Base-by-base conservation (phyloP, 257 asterid genomes). In the Buddleja alternifolia region DNA sequence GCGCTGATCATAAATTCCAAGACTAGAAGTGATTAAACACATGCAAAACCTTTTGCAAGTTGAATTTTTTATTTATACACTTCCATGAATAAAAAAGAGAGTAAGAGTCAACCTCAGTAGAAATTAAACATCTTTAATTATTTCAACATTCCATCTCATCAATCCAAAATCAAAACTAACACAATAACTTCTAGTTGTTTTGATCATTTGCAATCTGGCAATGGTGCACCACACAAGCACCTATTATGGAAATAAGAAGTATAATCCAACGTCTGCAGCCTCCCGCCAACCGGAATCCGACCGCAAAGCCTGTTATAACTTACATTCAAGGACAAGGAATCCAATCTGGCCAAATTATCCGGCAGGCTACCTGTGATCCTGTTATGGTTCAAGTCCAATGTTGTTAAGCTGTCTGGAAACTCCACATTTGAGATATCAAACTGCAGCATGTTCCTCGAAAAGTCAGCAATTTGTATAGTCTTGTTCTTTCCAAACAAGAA, bases 381-480 rank as follows among this genome's bases (percentile, higher is more conserved):
- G 70, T 88, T 90, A 15, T 86, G 94, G 57, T 75, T 83, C 84
- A 86, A 41, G n/a, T 85, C 90, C 72, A 90, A 40, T 7, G 6
- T 3, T 1, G 10, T n/a, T 73, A 90, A 70, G 50, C 56, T 73
- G 0, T 67, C 76, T 0, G 82, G 80, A 20, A 90, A 71, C 73
- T 76, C 78, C 45, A 86, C 88, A 4, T 78, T 70, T 0, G 94
- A 80, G 4, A 90, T 0, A 76, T 90, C 83, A n/a, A 88, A 88
- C 71, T 70, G 40, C 42, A 90, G 44, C 78, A 55, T 0, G 48
- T 90, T 90, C 84, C 92, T 81, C 14, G 90, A 84, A 14, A 88
- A 21, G 24, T 83, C 84, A 0, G 54, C 58, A 3, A 15, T 45
- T n/a, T 56, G 58, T 14, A 79, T 32, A 2, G 79, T 78, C 89